phyloP scores from a whole-genome alignment of 805 yeast genomes.

The Candida ascalaphidarum region DNA sequence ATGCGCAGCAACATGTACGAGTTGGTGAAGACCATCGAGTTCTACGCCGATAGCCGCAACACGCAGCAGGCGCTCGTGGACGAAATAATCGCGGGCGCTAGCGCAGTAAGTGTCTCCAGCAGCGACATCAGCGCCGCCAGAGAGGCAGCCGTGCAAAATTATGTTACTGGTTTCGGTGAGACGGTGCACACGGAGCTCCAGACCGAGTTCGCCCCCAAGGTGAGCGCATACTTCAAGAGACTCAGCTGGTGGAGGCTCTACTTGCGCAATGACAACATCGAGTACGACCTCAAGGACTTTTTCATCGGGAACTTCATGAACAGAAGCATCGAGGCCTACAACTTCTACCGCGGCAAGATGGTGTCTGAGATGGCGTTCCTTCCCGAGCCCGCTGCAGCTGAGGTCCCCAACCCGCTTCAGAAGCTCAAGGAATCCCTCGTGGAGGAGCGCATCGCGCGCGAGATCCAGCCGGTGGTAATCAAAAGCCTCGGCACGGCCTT shows the following conservation, averaged over 20 bases:
- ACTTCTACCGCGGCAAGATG: slow-evolving; percentile 28
- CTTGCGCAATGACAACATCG: slow-evolving; percentile 33
- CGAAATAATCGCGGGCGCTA: too few relatives aligned
- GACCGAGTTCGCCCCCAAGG: slow-evolving; percentile 20
- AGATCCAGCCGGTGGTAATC: slow-evolving; percentile 31
- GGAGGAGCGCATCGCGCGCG: slow-evolving; percentile 15
- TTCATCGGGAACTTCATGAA: slow-evolving; percentile 26
- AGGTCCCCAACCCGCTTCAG: slow-evolving; percentile 20
- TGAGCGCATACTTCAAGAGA: slow-evolving; percentile 19
- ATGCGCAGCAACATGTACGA: slow-evolving; percentile 29
- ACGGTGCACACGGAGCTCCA: slow-evolving; percentile 30
- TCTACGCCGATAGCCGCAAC: too few relatives aligned
- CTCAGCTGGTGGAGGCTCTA: slow-evolving; percentile 37
- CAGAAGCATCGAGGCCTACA: slow-evolving; percentile 29
- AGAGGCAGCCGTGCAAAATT: too few relatives aligned
- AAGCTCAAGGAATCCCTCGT: slow-evolving; percentile 22
- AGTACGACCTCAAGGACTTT: slow-evolving; percentile 32
- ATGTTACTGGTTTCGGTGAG: slow-evolving; percentile 19
- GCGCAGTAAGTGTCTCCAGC: too few relatives aligned
- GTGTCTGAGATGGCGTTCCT: slow-evolving; percentile 17
- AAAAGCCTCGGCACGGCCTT: slow-evolving; percentile 19
- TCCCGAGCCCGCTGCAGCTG: slow-evolving; percentile 4
- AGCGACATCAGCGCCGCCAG: too few relatives aligned
- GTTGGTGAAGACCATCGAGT: slow-evolving; percentile 19
- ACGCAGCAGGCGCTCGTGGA: too few relatives aligned